These are phyloP conservation scores for Metarhizium robertsii DNA, from an alignment of 2,329 filamentous ascomycete species.

Conservation along the genomic window DNA sequence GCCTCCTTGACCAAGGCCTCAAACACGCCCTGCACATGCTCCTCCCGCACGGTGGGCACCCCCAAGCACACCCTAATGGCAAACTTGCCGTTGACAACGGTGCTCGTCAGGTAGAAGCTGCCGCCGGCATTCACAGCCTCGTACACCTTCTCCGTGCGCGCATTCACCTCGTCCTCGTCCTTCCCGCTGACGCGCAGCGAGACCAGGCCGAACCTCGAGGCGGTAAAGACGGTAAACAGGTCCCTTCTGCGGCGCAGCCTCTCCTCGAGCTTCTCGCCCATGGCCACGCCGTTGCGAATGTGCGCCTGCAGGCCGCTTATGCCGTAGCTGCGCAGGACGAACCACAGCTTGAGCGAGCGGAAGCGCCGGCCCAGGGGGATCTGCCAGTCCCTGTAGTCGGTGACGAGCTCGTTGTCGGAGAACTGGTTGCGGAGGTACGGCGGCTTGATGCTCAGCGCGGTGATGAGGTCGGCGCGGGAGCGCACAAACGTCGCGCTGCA, in stretches of 20 bases:
- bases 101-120: conserved; percentile 75
- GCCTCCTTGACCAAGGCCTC: conserved; percentile 58
- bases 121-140: conserved; percentile 64
- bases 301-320: conserved; percentile 65
- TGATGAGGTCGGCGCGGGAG: conserved; percentile 64
- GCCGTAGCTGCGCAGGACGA: conserved; percentile 78
- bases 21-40: conserved; percentile 67
- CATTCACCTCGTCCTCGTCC: conserved; percentile 48
- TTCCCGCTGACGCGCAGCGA: conserved; percentile 54
- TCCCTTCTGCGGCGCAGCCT: conserved; percentile 52
- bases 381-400: conserved; percentile 96
- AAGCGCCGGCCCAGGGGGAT: conserved; percentile 87
- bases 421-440: conserved; percentile 75
- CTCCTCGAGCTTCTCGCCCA: conserved; percentile 61
- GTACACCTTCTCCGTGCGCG: conserved; percentile 64
- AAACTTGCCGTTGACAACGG: conserved; percentile 62
- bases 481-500: conserved; percentile 72
- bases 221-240: conserved; percentile 66
- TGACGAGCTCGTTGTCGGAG: conserved; percentile 75
- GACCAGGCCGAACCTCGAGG: conserved; percentile 68
- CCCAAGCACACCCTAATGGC: conserved; percentile 76
- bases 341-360: conserved; percentile 88
- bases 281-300: conserved; percentile 56
- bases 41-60: conserved; percentile 56
- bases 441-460: conserved; percentile 69